Percentiles rank a stretch among this genome's conserved stretches.
phyloP scores from a whole-genome alignment of 148 eudicot genomes.

The Cornus controversa region DNA sequence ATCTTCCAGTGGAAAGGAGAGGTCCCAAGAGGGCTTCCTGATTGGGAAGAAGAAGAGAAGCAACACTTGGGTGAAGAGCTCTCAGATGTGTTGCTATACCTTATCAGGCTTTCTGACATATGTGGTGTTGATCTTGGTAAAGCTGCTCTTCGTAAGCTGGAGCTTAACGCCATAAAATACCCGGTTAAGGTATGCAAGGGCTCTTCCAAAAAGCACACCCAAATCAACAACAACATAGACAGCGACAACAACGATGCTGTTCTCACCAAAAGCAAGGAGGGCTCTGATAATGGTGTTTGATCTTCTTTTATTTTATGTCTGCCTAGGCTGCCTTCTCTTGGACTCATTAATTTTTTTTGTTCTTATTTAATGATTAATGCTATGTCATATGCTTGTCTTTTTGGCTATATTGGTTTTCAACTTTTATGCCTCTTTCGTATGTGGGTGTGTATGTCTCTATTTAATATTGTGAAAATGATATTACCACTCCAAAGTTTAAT shows the following conservation, averaged over 20 bases:
- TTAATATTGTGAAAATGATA: too few relatives aligned
- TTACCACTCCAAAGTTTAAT: too few relatives aligned
- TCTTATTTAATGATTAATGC: background rate
- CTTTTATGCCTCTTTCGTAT: background rate
- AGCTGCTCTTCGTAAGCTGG: conserved; percentile 66
- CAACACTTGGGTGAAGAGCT: conserved; percentile 75
- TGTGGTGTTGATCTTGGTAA: conserved; percentile 75
- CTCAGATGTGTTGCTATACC: conserved; percentile 69
- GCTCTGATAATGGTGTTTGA: background rate
- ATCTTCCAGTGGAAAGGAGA: conserved; percentile 85
- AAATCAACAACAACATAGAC: background rate
- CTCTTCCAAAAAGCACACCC: conserved; percentile 45
- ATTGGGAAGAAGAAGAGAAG: conserved; percentile 55
- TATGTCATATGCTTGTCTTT: background rate
- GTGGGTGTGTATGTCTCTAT: too few relatives aligned
- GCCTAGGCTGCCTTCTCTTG: background rate
- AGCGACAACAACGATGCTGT: background rate
- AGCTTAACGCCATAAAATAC: conserved; percentile 62
- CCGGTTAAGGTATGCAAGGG: conserved; percentile 51
- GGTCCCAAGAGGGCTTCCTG: conserved; percentile 67
- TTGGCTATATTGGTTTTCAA: background rate
- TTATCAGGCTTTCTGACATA: conserved; percentile 64
- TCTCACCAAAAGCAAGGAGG: background rate
- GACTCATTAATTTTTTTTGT: background rate
- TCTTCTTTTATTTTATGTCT: background rate